phyloP scores from a whole-genome alignment of 768 basidiomycete species.

The Mycena vitilis region DNA sequence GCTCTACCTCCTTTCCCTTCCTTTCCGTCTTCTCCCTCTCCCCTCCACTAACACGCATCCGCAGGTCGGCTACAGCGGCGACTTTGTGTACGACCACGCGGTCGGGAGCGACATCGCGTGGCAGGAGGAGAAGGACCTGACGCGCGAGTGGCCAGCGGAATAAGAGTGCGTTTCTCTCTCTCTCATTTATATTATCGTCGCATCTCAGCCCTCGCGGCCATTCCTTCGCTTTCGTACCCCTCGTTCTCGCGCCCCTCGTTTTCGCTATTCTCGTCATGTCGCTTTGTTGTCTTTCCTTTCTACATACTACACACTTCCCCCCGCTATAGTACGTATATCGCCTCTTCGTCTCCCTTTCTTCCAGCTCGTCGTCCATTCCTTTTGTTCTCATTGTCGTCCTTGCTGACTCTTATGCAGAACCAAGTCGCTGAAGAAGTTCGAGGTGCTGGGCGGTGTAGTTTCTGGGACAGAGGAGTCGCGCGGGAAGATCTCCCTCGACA shows the following conservation, averaged over 20 bases:
- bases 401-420: constrained; percentile 61
- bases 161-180: constrained; percentile 85
- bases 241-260: too few species aligned
- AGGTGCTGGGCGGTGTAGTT: constrained; percentile 94
- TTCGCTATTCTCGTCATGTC: too few species aligned
- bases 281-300: too few species aligned
- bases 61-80: constrained; percentile 89
- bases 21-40: too few species aligned
- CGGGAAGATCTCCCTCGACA: constrained; percentile 93
- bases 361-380: constrained; percentile 50
- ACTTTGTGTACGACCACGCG: constrained; percentile 96
- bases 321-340: too few species aligned
- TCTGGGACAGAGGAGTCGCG: constrained; percentile 97
- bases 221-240: too few species aligned
- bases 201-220: too few species aligned
- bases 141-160: constrained; percentile 96
- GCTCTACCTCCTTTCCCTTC: too few species aligned
- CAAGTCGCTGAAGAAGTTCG: constrained; percentile 92
- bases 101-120: constrained; percentile 95
- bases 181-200: too few species aligned
- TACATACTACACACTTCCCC: too few species aligned
- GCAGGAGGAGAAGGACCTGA: constrained; percentile 99
- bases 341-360: too few species aligned
- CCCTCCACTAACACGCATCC: neutral
- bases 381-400: constrained; percentile 14